Evolutionary conservation across 202 grass and related monocot genomes (phyloP).

Genomic region (Eragrostis tef): DNA sequence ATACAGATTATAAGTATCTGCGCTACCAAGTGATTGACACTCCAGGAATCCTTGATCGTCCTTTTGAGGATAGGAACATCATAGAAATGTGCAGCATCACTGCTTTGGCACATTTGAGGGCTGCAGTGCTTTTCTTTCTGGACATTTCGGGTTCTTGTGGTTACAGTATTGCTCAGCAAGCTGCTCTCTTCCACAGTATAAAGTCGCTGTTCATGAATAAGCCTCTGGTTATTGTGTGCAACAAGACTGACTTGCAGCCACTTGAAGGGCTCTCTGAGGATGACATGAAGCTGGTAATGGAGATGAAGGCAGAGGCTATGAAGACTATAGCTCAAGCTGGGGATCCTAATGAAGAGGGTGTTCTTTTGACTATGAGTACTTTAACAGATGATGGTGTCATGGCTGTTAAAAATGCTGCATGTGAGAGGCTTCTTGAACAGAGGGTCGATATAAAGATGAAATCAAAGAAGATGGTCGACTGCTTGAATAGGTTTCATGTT

Average conservation of each 20-base stretch:
- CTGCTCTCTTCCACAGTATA: constrained; percentile 88
- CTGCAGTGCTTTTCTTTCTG: constrained; percentile 90
- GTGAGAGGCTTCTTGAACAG: constrained; percentile 90
- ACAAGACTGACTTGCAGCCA: constrained; percentile 88
- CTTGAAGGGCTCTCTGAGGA: constrained; percentile 76
- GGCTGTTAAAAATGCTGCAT: constrained; percentile 89
- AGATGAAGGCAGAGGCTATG: constrained; percentile 86
- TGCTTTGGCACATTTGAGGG: constrained; percentile 77
- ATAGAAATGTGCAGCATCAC: constrained; percentile 99
- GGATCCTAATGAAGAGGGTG: constrained; percentile 69
- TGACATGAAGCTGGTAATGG: constrained; percentile 81
- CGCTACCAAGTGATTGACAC: constrained; percentile 98
- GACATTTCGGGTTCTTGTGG: constrained; percentile 93
- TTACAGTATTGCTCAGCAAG: constrained; percentile 85
- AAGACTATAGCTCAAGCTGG: constrained; percentile 68
- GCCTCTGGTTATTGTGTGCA: constrained; percentile 86
- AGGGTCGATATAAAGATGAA: constrained; percentile 98
- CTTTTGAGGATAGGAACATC: constrained; percentile 95
- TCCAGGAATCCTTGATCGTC: constrained; percentile 89
- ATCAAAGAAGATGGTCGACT: constrained; percentile 93
- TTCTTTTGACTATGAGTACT: constrained; percentile 84
- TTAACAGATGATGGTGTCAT: constrained; percentile 95
- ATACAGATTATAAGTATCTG: constrained; percentile 96
- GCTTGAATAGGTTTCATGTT: constrained; percentile 90
- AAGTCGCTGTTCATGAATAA: constrained; percentile 89